Evolutionary conservation across 192 early-diverging fungal genomes (phyloP).

Genomic region (Podila epicladia): DNA sequence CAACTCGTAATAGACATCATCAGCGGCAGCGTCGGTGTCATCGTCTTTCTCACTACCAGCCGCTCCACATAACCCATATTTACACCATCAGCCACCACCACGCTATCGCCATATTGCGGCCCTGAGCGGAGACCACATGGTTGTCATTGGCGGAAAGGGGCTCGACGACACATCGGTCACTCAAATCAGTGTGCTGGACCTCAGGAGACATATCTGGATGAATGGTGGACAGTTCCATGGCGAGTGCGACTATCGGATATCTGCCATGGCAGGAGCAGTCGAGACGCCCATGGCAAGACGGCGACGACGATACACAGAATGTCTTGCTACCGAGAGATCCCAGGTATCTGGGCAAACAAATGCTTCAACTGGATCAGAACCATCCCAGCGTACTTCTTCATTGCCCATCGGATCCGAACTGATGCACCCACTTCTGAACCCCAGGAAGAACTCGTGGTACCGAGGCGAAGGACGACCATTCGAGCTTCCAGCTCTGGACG

Average conservation of each 20-base stretch:
- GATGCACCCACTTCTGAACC: slow-evolving; percentile 20
- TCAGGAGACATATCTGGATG: slow-evolving; percentile 66
- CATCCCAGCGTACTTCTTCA: neutral
- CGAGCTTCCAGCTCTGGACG: slow-evolving; percentile 1
- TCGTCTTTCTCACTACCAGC: neutral
- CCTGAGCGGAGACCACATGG: slow-evolving; percentile 61
- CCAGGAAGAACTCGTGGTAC: slow-evolving; percentile 47
- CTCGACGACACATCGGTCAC: slow-evolving; percentile 67
- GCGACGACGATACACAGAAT: slow-evolving; percentile 32
- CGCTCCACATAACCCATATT: slow-evolving; percentile 12
- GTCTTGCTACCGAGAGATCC: slow-evolving; percentile 13
- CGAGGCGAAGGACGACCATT: slow-evolving; percentile 45
- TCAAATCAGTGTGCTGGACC: slow-evolving; percentile 73
- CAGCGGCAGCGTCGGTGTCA: neutral
- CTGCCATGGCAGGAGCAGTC: slow-evolving; percentile 15
- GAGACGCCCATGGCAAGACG: slow-evolving; percentile 39
- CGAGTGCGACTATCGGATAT: slow-evolving; percentile 4
- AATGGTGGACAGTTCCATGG: slow-evolving; percentile 14
- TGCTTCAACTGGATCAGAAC: neutral
- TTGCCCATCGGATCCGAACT: slow-evolving; percentile 3
- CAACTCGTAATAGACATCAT: neutral
- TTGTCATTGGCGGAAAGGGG: slow-evolving; percentile 75
- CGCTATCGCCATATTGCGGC: slow-evolving; percentile 74
- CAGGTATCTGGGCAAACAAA: neutral
- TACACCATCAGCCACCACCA: slow-evolving; percentile 56